Conservation (phyloP, 768 basidiomycete genomes). For the Boletus coccyginus region DNA sequence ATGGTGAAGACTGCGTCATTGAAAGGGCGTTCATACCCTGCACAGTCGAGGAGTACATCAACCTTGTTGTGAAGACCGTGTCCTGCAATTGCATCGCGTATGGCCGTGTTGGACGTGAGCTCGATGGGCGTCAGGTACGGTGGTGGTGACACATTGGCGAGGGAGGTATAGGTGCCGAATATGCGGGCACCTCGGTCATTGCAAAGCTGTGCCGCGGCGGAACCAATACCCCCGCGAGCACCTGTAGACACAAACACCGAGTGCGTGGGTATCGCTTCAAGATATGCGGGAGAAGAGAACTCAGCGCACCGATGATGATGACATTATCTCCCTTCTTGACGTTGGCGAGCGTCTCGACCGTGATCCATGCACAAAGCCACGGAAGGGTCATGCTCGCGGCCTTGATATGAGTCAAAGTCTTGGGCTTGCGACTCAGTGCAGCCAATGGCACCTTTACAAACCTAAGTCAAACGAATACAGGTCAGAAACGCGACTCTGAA, state of each 20-base stretch:
- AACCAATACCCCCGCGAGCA: conserved; percentile 35
- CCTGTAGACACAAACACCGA: conserved; percentile 14
- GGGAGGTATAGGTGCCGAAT: conserved; percentile 36
- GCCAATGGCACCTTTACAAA: conserved; percentile 29
- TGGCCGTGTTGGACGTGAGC: conserved; percentile 29
- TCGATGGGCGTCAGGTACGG: conserved; percentile 32
- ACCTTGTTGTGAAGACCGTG: conserved; percentile 29
- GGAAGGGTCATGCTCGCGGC: conserved; percentile 35
- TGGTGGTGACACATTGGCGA: conserved; percentile 22
- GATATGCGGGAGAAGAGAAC: not conserved
- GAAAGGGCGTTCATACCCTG: conserved; percentile 32
- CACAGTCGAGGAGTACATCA: conserved; percentile 34
- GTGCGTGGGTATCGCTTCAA: not conserved
- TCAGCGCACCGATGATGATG: conserved; percentile 27
- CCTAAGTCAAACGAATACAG: conserved; percentile 4
- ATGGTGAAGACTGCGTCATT: conserved; percentile 35
- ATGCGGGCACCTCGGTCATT: conserved; percentile 29
- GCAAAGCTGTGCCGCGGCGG: conserved; percentile 34
- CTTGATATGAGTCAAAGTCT: conserved; percentile 20
- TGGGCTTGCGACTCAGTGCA: conserved; percentile 31
- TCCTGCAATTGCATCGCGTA: conserved; percentile 28
- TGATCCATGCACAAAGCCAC: conserved; percentile 38
- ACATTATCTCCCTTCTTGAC: conserved; percentile 34
- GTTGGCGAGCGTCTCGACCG: conserved; percentile 32
- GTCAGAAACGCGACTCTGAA: not conserved